Evolutionary conservation across 2,329 filamentous ascomycete genomes (phyloP).

Genomic region (Aureobasidium sp.): DNA sequence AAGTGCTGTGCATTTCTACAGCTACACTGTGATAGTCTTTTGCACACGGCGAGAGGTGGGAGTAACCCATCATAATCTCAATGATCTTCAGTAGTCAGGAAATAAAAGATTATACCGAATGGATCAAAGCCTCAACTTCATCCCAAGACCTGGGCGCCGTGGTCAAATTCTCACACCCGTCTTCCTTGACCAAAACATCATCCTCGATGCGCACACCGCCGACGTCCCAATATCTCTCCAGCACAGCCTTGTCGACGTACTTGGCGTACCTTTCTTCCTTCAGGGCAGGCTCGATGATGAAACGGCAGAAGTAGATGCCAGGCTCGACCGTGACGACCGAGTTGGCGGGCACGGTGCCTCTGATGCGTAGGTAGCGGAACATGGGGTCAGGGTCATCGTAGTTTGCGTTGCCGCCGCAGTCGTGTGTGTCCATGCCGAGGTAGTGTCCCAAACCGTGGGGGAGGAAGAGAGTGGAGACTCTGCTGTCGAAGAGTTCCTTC

Average conservation of each 20-base stretch:
- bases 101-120: background rate
- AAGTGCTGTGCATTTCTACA: no score
- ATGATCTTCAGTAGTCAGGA: background rate
- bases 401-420: constrained; percentile 40
- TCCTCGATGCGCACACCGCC: constrained; percentile 90
- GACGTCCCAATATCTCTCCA: constrained; percentile 64
- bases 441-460: constrained; percentile 44
- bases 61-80: no score
- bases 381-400: constrained; percentile 64
- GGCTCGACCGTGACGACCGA: constrained; percentile 93
- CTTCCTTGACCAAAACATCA: constrained; percentile 69
- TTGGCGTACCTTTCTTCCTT: constrained; percentile 50
- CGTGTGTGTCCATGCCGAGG: constrained; percentile 45
- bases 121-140: constrained; percentile 20
- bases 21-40: no score
- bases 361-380: constrained; percentile 78
- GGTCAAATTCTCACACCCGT: constrained; percentile 78
- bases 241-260: constrained; percentile 55
- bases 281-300: constrained; percentile 63
- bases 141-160: constrained; percentile 55
- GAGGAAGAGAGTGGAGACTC: constrained; percentile 41
- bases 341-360: constrained; percentile 64
- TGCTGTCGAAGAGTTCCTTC: constrained; percentile 35
- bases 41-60: no score
- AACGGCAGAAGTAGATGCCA: constrained; percentile 69